Base-by-base conservation (phyloP, 2,329 filamentous ascomycete genomes). In the Shiraia bambusicola region DNA sequence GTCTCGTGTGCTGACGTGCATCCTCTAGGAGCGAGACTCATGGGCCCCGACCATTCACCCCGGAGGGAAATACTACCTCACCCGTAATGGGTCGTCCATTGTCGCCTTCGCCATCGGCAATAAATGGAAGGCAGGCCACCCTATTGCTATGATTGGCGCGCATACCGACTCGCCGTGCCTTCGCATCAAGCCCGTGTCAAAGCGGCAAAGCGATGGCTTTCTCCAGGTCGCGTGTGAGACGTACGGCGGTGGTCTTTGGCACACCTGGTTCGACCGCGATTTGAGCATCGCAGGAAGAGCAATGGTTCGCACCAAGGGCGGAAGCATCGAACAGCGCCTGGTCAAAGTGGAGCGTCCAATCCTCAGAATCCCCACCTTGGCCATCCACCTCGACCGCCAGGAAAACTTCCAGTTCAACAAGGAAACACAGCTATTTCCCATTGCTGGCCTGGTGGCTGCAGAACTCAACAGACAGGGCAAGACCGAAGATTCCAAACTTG, bases 251-350 rank as follows among this genome's bases (percentile, higher is more conserved):
- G 93, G 93, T 41, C 84, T 97, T 61, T 97, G 92, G 92, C 91
- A 96, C 71, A 95, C 88, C 33, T 98, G 83, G 93, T 98, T 98
- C 65, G 93, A 98, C 69, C 84, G 93, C 36, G 93, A 98, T 67
- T 75, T 98, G 49, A 87, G 88, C 58, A 83, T 97, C 39, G 93
- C 93, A 24, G 93, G 93, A 7, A 81, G 93, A 45, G 88, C 88
- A 11, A 84, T 97, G 76, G 87, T 93, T 41, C 83, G 80, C 57
- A 83, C 84, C 42, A 79, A 78, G 33, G 79, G 87, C 44, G 88
- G 87, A 37, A 83, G 80, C 51, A 87, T 95, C 52, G 81, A 84
- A 49, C 86, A 89, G 72, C 91, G 86, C 70, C 79, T 98, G 42
- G 82, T 97, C 72, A 93, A 94, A 73, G 81, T 98, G 51, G 87